Evolutionary conservation across 331 rosid genomes (phyloP).

Genomic region (Telfairia occidentalis): DNA sequence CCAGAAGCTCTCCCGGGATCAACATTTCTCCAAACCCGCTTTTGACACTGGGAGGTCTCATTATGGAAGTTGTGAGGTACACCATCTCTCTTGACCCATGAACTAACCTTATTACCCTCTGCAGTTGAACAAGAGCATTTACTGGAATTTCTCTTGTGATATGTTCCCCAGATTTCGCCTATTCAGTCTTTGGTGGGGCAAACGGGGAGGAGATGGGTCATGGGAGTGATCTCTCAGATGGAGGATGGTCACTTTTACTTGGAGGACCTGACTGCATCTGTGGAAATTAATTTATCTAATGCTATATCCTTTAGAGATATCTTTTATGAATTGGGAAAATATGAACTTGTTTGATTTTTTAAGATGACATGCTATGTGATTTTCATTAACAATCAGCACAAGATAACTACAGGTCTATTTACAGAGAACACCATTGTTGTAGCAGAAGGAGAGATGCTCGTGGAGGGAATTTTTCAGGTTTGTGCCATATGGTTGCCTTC

Average conservation of each 20-base stretch:
- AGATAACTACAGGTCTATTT: constrained; percentile 90
- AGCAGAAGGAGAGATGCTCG: constrained; percentile 89
- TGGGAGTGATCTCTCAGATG: constrained; percentile 90
- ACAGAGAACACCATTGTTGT: constrained; percentile 87
- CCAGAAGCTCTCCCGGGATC: constrained; percentile 83
- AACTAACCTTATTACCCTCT: neutral
- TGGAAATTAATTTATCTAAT: constrained; percentile 53
- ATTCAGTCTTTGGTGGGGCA: constrained; percentile 89
- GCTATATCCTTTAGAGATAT: constrained; percentile 62
- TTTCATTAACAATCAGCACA: constrained; percentile 74
- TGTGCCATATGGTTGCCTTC: constrained; percentile 14
- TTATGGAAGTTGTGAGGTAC: constrained; percentile 77
- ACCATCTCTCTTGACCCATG: neutral
- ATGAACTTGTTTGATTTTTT: neutral
- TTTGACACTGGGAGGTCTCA: constrained; percentile 55
- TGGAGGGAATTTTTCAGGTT: constrained; percentile 76
- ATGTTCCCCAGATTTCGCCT: constrained; percentile 65
- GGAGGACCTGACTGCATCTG: constrained; percentile 91
- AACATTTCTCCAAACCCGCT: constrained; percentile 69
- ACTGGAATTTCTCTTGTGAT: neutral
- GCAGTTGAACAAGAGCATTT: neutral
- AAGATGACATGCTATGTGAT: neutral
- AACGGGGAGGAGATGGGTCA: constrained; percentile 74
- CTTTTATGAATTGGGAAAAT: neutral
- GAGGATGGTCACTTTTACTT: constrained; percentile 86